Evolutionary conservation across 768 basidiomycete species (phyloP), one percentile per base, ranked within the genome.

Genomic region (Leucocoprinus sp.): DNA sequence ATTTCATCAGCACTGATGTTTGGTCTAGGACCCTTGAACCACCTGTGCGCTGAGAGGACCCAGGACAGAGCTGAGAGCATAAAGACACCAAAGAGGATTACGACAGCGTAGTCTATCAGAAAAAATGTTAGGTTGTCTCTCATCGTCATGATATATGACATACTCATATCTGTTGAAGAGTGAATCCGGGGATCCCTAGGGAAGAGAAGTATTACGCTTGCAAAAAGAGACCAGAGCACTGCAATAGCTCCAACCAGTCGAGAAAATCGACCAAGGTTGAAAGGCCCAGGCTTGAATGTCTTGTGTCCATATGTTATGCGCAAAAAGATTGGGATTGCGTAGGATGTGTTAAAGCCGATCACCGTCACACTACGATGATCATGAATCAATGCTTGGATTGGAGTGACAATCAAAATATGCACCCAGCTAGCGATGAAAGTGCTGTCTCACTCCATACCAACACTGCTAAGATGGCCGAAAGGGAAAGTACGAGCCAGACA

Each of bases 1-100:
- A 42, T 44, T 15, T 44, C 43, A 8, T 41, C 40, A 4, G 63
- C 63, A 37, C 70, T 63, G 9, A 76, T 57, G 42, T 70, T 84
- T 52, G 64, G 61, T 38, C 84, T 66, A n/a, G 82, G 83, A 0
- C 83, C 83, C 17, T 62, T 69, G 64, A 85, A 86, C 83, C 83
- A 86, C 47, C 78, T 75, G 27, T 62, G 74, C 1, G 84, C 84
- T 19, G 82, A 83, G 3, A 78, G 22, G 4, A 79, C 58, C 84
- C 84, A 86, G 5, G 77, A 82, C 3, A 68, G 43, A 1, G 75
- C 61, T 1, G 84, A 78, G 52, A 84, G 83, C 14, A 82, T 55
- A 57, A 84, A 82, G 4, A 85, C 80, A 1, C 64, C 65, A 66
- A 71, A 67, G 56, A 84, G 72, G 47, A 84, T 74, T 8, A 84